These are phyloP conservation scores for Penicillium sp. DNA, from an alignment of 2,329 filamentous ascomycete species.

Conservation along the genomic window DNA sequence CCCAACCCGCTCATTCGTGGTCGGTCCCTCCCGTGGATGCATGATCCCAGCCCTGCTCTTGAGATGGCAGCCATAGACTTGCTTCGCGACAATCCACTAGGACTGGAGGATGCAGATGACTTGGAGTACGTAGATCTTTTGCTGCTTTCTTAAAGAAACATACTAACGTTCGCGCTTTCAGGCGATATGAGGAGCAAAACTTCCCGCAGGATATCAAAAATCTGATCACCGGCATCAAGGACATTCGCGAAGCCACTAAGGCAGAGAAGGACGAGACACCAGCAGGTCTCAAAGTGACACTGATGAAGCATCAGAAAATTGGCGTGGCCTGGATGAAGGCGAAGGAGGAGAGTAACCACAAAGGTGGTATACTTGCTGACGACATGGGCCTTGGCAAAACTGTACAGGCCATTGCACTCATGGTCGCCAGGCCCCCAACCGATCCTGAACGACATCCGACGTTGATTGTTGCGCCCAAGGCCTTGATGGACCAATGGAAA, in stretches of 20 bases:
- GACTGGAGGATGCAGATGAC: constrained; percentile 13
- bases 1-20: not conserved
- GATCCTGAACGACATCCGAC: constrained; percentile 67
- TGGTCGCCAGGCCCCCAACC: constrained; percentile 66
- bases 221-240: constrained; percentile 70
- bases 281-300: constrained; percentile 63
- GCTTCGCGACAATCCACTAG: constrained; percentile 11
- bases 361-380: constrained; percentile 75
- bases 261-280: constrained; percentile 70
- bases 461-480: constrained; percentile 79
- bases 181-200: constrained; percentile 39
- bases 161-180: constrained; percentile 16
- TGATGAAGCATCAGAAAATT: constrained; percentile 82
- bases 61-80: constrained; percentile 10
- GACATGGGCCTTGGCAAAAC: constrained; percentile 87
- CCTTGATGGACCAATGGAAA: constrained; percentile 81
- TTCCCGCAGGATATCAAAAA: constrained; percentile 68
- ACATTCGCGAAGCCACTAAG: constrained; percentile 65
- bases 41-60: not conserved
- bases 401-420: constrained; percentile 77
- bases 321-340: constrained; percentile 75
- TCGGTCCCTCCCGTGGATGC: constrained; percentile 15
- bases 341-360: constrained; percentile 70
- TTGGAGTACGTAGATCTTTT: constrained; percentile 3
- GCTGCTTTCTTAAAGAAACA: not conserved